These are phyloP conservation scores for Leccinum ochraceum DNA, from an alignment of 768 basidiomycete species.

Conservation along the genomic window DNA sequence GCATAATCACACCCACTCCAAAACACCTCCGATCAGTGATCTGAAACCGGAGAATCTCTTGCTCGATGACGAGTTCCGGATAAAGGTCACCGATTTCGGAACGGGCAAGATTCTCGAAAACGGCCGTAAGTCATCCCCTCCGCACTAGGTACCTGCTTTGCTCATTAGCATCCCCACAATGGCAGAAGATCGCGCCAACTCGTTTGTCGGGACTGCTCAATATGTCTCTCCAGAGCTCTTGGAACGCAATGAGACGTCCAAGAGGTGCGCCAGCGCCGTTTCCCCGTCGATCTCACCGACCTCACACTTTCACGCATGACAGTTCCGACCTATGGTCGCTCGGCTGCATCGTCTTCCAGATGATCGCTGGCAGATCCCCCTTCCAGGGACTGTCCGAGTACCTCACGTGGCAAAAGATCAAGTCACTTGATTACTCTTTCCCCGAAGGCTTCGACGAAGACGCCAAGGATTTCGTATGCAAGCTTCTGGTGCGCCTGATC, in stretches of 20 bases:
- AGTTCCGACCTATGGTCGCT: conserved; percentile 97
- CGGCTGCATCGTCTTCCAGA: conserved; percentile 94
- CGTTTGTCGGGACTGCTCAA: conserved; percentile 90
- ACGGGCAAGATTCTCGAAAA: conserved; percentile 77
- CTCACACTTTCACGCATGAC: background rate
- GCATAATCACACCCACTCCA: conserved; percentile 12
- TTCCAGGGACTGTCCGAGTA: conserved; percentile 93
- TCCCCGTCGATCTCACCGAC: background rate
- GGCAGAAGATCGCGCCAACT: conserved; percentile 55
- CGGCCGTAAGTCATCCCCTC: conserved; percentile 41
- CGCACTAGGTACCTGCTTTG: background rate
- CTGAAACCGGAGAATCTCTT: conserved; percentile 89
- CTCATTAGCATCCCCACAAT: conserved; percentile 16
- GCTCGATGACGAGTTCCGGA: conserved; percentile 80
- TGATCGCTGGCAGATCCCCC: conserved; percentile 88
- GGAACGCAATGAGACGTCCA: conserved; percentile 68
- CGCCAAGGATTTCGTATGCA: conserved; percentile 77
- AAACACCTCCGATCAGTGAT: conserved; percentile 45
- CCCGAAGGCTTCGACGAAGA: conserved; percentile 83
- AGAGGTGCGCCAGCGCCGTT: conserved; percentile 50
- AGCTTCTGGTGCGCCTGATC: conserved; percentile 58
- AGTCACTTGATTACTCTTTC: conserved; percentile 82
- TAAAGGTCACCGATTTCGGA: conserved; percentile 96
- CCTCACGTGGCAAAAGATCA: conserved; percentile 93
- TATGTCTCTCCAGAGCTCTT: conserved; percentile 89